Percentiles rank a stretch among this genome's conserved stretches.
phyloP scores from a whole-genome alignment of 1,284 basidiomycete genomes.

The Papiliotrema fonsecae region DNA sequence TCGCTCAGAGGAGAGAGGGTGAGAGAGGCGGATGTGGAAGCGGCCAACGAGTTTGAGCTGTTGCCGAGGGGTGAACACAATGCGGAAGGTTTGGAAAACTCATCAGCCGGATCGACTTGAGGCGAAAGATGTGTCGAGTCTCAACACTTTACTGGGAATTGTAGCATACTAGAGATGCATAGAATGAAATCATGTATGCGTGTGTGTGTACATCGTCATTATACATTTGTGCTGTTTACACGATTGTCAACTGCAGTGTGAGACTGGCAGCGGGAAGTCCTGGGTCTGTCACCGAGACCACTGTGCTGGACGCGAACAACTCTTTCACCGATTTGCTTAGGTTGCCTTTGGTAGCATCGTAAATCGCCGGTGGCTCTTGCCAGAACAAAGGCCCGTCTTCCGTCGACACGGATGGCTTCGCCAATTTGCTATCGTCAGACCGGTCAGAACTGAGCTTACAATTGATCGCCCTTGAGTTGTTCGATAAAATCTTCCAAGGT shows the following conservation, averaged over 20 bases:
- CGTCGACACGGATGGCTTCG: constrained; percentile 78
- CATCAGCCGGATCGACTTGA: neutral
- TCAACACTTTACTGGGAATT: neutral
- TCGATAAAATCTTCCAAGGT: constrained; percentile 83
- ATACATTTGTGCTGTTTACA: neutral
- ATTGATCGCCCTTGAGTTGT: constrained; percentile 74
- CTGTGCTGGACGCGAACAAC: constrained; percentile 66
- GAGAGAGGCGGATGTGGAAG: constrained; percentile 14
- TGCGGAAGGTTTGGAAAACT: constrained; percentile 2
- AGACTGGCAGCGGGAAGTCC: constrained; percentile 76
- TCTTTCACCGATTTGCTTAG: constrained; percentile 79
- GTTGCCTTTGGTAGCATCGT: constrained; percentile 81
- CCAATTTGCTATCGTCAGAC: constrained; percentile 68
- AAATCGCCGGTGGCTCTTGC: constrained; percentile 84
- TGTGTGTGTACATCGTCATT: neutral
- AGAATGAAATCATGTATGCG: neutral
- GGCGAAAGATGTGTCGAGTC: neutral
- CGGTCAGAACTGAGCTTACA: constrained; percentile 56
- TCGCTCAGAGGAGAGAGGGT: constrained; percentile 5
- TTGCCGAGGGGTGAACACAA: constrained; percentile 4
- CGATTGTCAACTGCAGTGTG: constrained; percentile 34
- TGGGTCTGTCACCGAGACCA: constrained; percentile 81
- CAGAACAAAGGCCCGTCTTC: constrained; percentile 69
- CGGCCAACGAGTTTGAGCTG: constrained; percentile 20
- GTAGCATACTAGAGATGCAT: neutral